Base-by-base conservation (phyloP, 2,329 filamentous ascomycete genomes). In the Penicillium sclerotigenum region DNA sequence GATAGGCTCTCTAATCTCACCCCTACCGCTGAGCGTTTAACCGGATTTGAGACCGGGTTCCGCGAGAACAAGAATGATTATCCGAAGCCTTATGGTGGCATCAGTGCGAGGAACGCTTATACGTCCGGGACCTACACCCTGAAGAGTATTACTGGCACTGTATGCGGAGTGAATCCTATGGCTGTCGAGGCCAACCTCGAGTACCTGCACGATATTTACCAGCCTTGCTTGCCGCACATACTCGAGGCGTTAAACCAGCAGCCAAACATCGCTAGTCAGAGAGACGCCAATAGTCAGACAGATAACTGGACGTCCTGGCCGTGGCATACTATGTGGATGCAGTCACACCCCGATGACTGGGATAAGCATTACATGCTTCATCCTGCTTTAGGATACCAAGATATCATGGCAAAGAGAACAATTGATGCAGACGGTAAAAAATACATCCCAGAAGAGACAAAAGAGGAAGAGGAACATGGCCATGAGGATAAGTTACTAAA, bases 131-230 rank as follows among this genome's bases (percentile, higher is more conserved):
- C 77, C 0, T 77, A 76, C 36, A 78, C 76, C 0, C 63, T 77
- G 14, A 79, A 79, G 62, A 77, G 75, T 58, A 57, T 78, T 16
- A 64, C 68, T 1, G 76, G 68, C 1, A 74, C 73, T n/a, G 56
- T 77, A 5, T 79, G 76, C 38, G 76, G 76, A 22, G 53, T 77
- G 7, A 63, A 67, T 0, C 76, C 77, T 0, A 59, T 79, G 6
- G 66, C 76, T 4, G 74, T 68, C 4, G 75, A 78, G 40, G 77
- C 77, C 51, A 77, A 77, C 29, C 64, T 68, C 16, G 76, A 79
- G 47, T 71, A 70, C 48, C 59, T 65, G 7, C 68, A 77, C 28
- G 71, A 76, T 49, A 65, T 77, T 28, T 78, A 78, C 54, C 74
- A 78, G 37, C 76, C 76, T 1, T 79, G 76, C 51, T 53, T 79